Evolutionary conservation across 805 yeast genomes (phyloP), one percentile per base, ranked within the genome.

Genomic region (Tetrapisispora pingtungensis): DNA sequence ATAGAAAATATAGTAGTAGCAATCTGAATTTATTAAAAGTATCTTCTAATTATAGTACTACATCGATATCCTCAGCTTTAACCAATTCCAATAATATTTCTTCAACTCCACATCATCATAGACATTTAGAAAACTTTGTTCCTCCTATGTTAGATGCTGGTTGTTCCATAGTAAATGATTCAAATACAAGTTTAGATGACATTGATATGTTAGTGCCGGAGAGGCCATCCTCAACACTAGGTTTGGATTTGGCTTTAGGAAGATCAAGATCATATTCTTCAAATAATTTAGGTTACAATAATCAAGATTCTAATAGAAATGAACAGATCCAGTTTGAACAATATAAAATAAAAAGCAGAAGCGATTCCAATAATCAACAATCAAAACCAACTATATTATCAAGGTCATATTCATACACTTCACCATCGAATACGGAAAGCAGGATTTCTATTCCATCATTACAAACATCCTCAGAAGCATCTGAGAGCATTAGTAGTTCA

Each of bases 121-220:
- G 70, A 63, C 67, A 68, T 14, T 53, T 64, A 33, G 84, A 85
- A 60, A 84, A 87, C 61, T 78, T 65, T 53, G 83, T 85, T 19
- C 83, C 94, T 2, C 89, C 96, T 1, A 84, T 84, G 12, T 67
- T 86, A 52, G 95, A 85, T 55, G 86, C 95, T 15, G 74, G 89
- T 3, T 72, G 80, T 19, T 77, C 81, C 48, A 69, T 84, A 35
- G 72, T 79, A 33, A 75, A 81, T 15, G 80, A 78, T 55, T 54
- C 64, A n/a, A 65, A 69, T 40, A 70, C 84, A 7, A 77, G 81
- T 54, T 72, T 87, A 47, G 84, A 84, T 51, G 74, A 75, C 44
- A 78, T 84, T 10, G 90, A 84, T 47, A 77, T 86, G 66, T 77
- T 84, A n/a, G 78, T 80, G 50, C 67, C 81, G 26, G 67, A 80